Evolutionary conservation across 2,329 filamentous ascomycete genomes (phyloP).

Genomic region (Aspergillus sp.): DNA sequence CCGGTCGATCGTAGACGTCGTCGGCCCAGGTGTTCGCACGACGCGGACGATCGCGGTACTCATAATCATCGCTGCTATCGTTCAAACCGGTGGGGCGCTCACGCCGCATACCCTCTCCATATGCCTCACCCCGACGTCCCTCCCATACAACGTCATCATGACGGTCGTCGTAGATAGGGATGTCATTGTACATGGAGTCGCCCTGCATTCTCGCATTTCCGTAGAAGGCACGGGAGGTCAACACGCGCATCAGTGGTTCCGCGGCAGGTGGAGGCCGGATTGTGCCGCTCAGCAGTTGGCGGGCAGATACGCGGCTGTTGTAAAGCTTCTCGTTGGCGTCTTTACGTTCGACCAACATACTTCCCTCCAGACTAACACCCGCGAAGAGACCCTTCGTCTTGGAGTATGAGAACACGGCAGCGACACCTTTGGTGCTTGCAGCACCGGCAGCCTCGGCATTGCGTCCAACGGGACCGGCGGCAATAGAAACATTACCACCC

Average conservation of each 20-base stretch:
- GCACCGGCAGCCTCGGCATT: constrained; percentile 96
- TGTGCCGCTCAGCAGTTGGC: constrained; percentile 75
- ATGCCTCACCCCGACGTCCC: constrained; percentile 67
- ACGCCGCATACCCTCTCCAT: constrained; percentile 63
- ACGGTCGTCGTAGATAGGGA: constrained; percentile 79
- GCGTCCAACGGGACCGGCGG: constrained; percentile 87
- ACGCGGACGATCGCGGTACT: constrained; percentile 53
- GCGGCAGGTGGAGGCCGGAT: constrained; percentile 78
- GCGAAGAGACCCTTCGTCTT: constrained; percentile 98
- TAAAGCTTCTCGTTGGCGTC: constrained; percentile 98
- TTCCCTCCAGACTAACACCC: constrained; percentile 90
- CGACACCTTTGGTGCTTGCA: constrained; percentile 82
- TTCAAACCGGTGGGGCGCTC: constrained; percentile 55
- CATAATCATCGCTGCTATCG: constrained; percentile 50
- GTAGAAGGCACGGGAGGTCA: constrained; percentile 82
- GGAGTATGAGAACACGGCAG: constrained; percentile 93
- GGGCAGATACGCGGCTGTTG: constrained; percentile 75
- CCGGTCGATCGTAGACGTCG: constrained; percentile 47
- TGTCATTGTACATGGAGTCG: constrained; percentile 86
- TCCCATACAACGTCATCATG: constrained; percentile 86
- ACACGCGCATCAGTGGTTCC: constrained; percentile 76
- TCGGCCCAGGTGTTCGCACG: constrained; percentile 51
- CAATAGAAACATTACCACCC: constrained; percentile 93
- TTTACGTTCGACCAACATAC: constrained; percentile 86
- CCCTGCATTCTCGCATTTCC: constrained; percentile 56